Percentiles rank a stretch among this genome's conserved stretches.
phyloP scores from a whole-genome alignment of 2,329 filamentous ascomycete genomes.

The Pseudogymnoascus sp. region DNA sequence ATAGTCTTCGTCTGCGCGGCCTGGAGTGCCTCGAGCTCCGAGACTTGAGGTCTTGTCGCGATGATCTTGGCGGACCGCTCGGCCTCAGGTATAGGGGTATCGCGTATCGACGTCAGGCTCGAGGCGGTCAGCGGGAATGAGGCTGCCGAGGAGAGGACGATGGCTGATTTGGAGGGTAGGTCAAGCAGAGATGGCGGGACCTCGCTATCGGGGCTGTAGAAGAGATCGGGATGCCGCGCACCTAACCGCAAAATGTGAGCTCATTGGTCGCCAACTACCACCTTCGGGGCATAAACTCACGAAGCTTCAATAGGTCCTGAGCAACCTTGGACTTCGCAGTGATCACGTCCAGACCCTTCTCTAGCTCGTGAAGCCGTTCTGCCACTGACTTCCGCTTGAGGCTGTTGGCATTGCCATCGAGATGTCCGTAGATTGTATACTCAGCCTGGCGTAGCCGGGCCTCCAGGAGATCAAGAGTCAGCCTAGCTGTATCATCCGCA shows the following conservation, averaged over 20 bases:
- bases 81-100: slow-evolving; percentile 28
- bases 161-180: slow-evolving; percentile 24
- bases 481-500: slow-evolving; percentile 28
- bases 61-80: slow-evolving; percentile 30
- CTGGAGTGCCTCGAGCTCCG: slow-evolving; percentile 29
- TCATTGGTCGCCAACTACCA: not conserved
- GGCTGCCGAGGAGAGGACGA: slow-evolving; percentile 30
- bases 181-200: slow-evolving; percentile 27
- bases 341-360: slow-evolving; percentile 10
- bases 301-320: slow-evolving; percentile 29
- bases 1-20: slow-evolving; percentile 28
- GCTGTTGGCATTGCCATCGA: not conserved
- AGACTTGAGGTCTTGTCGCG: slow-evolving; percentile 28
- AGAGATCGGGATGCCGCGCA: slow-evolving; percentile 30
- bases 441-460: slow-evolving; percentile 28
- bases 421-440: slow-evolving; percentile 22
- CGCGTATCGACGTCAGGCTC: slow-evolving; percentile 29
- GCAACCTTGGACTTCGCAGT: slow-evolving; percentile 27
- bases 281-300: slow-evolving; percentile 20
- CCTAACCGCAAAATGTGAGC: slow-evolving; percentile 23
- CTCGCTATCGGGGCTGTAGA: slow-evolving; percentile 25
- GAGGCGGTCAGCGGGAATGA: slow-evolving; percentile 31
- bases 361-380: slow-evolving; percentile 12
- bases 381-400: slow-evolving; percentile 2
- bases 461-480: slow-evolving; percentile 31